Evolutionary conservation across 345 rosid species (phyloP).

Genomic region (Conringia planisiliqua): DNA sequence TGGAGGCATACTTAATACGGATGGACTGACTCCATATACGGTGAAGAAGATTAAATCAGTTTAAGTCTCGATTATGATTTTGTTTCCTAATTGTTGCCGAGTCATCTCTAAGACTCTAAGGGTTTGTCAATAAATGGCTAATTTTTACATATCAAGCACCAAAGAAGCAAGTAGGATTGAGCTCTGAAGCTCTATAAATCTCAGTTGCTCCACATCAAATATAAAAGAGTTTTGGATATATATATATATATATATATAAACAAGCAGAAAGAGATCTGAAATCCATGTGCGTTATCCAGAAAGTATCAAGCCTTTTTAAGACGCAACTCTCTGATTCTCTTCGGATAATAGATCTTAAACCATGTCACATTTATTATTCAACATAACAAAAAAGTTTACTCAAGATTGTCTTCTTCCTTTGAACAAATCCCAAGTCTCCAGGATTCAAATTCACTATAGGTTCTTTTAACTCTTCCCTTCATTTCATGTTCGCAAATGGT

Average conservation of each 20-base stretch:
- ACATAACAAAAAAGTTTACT: not conserved
- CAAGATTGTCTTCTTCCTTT: not conserved
- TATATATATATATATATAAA: too few relatives aligned
- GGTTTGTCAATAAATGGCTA: not conserved
- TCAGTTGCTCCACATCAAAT: not conserved
- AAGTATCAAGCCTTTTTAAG: too few relatives aligned
- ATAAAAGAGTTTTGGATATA: not conserved
- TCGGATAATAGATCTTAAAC: not conserved
- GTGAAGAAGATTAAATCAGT: constrained; percentile 39
- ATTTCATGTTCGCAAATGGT: not conserved
- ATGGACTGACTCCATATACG: constrained; percentile 31
- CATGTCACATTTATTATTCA: not conserved
- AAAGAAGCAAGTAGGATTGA: not conserved
- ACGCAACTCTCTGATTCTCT: too few relatives aligned
- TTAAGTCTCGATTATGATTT: constrained; percentile 20
- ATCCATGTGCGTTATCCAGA: too few relatives aligned
- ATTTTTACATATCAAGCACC: not conserved
- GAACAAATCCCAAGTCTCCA: not conserved
- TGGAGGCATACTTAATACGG: constrained; percentile 46
- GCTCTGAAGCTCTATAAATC: not conserved
- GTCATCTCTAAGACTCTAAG: not conserved
- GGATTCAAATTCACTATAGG: not conserved
- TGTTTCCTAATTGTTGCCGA: not conserved
- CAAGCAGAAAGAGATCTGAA: too few relatives aligned
- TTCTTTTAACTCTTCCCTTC: not conserved